Percentiles rank a stretch among this genome's conserved stretches.
These are phyloP conservation scores for Phytophthora rubi DNA, from an alignment of 352 stramenopile genomes.

Conservation along the genomic window DNA sequence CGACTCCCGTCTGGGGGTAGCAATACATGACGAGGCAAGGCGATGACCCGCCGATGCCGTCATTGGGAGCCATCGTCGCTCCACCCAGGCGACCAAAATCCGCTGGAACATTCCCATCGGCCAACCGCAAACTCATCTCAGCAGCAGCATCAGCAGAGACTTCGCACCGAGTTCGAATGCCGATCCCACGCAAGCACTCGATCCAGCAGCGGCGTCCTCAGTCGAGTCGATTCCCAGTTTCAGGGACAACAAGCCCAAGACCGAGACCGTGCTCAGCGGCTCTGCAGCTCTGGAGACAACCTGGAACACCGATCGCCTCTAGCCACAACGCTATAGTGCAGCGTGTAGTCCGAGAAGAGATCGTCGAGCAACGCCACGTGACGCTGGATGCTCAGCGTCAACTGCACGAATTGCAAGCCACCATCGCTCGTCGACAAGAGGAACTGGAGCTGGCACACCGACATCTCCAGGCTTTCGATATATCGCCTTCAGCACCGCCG, in stretches of 20 bases:
- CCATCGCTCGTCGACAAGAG: conserved; percentile 39
- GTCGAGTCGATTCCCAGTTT: conserved; percentile 21
- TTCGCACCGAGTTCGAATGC: conserved; percentile 1
- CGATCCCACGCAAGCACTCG: conserved; percentile 6
- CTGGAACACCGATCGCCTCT: conserved; percentile 12
- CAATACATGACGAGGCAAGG: conserved; percentile 19
- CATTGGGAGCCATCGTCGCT: conserved; percentile 6
- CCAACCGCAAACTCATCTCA: conserved; percentile 36
- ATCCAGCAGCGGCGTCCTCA: conserved; percentile 14
- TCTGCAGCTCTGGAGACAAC: conserved; percentile 32
- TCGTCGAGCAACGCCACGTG: conserved; percentile 56
- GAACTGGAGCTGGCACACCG: conserved; percentile 47
- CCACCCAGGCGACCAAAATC: conserved; percentile 34
- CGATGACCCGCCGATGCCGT: conserved; percentile 22
- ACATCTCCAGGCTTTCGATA: conserved; percentile 44
- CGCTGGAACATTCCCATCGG: conserved; percentile 28
- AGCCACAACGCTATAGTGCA: conserved; percentile 37
- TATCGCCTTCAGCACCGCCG: not conserved
- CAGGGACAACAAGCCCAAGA: conserved; percentile 16
- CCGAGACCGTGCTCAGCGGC: conserved; percentile 19
- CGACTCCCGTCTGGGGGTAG: not conserved
- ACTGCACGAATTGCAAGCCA: conserved; percentile 48
- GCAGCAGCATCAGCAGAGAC: not conserved
- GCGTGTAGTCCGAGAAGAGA: conserved; percentile 62
- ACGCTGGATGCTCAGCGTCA: conserved; percentile 53